Base-by-base conservation (phyloP, 805 yeast species). In the Candida methanosorbosa region DNA sequence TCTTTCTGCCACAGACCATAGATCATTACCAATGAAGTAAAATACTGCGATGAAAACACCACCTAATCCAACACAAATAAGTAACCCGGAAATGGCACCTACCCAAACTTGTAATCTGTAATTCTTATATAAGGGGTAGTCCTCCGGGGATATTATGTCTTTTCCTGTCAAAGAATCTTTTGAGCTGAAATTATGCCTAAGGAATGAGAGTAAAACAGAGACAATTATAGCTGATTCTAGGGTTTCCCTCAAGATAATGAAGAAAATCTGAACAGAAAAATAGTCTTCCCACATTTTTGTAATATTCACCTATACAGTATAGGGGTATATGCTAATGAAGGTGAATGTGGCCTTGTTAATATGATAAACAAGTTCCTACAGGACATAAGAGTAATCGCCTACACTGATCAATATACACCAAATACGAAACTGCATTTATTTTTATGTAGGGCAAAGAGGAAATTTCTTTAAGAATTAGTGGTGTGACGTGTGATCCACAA, bases 1-100 rank as follows among this genome's bases (percentile, higher is more conserved):
- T 48, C 92, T 75, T 54, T 87, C 97, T 27, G 95, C 81, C 39
- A 76, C 62, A 8, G 88, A 73, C 96, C 96, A 87, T 35, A 84
- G 61, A 58, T 87, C 94, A 18, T 78, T 75, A 13, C 95, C 95
- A 21, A 88, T 60, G 30, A 77, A 52, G 49, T 86, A 85, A 56
- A 87, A 87, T 4, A 78, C 64, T 9, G 68, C 58, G 22, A 87
- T 75, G 51, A 87, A 81, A 0, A 73, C 54, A 4, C 78, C 73
- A 4, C 97, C 97, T 23, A 87, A 70, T 4, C 81, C 38, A 38
- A 82, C 52, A 49, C 96, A 86, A 1, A 83, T 57, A 0, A 70
- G 44, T 15, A 87, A 60, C 0, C 97, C 97, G 4, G 72, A 45
- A 1, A 74, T 46, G 9, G 94, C 90, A 2, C 97, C 97, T 1